These are phyloP conservation scores for Lodderomyces oxycetoniae DNA, from an alignment of 1,139 yeast species.

Conservation along the genomic window DNA sequence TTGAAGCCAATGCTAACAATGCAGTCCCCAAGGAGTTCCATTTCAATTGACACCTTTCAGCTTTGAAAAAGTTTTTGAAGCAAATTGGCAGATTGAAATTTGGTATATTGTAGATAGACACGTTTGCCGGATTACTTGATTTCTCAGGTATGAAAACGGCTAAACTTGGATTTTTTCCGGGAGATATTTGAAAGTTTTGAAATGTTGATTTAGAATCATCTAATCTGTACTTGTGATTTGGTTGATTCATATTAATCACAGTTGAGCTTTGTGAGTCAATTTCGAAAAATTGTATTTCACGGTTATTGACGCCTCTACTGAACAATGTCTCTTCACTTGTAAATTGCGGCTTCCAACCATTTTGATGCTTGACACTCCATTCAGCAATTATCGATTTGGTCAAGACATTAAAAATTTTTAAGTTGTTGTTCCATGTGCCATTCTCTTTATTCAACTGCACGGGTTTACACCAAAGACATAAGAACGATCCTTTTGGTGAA, in stretches of 20 bases:
- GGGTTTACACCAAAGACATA: constrained; percentile 92
- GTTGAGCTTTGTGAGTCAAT: constrained; percentile 42
- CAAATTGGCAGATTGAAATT: constrained; percentile 77
- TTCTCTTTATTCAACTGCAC: constrained; percentile 49
- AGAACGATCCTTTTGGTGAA: constrained; percentile 81
- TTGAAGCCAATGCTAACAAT: constrained; percentile 84
- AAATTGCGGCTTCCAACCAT: constrained; percentile 89
- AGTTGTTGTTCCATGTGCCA: constrained; percentile 73
- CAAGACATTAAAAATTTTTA: constrained; percentile 62
- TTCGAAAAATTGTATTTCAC: constrained; percentile 72
- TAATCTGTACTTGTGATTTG: constrained; percentile 57
- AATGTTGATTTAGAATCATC: constrained; percentile 55
- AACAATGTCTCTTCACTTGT: constrained; percentile 71
- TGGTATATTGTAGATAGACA: constrained; percentile 75
- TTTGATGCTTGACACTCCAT: constrained; percentile 78
- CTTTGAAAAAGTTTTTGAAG: constrained; percentile 87
- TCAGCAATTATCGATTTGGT: constrained; percentile 49
- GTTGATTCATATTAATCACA: constrained; percentile 38
- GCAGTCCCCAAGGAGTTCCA: constrained; percentile 98
- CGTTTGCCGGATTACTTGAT: constrained; percentile 81
- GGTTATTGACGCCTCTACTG: constrained; percentile 55
- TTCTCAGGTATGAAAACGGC: constrained; percentile 89
- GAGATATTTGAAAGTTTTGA: constrained; percentile 61
- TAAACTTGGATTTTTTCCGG: constrained; percentile 87
- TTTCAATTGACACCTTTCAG: constrained; percentile 84